A percentile compares a stretch with the other conserved stretches of the same genome.
These are phyloP conservation scores for Calendula officinalis DNA, from an alignment of 129 eudicot genomes.

Conservation along the genomic window DNA sequence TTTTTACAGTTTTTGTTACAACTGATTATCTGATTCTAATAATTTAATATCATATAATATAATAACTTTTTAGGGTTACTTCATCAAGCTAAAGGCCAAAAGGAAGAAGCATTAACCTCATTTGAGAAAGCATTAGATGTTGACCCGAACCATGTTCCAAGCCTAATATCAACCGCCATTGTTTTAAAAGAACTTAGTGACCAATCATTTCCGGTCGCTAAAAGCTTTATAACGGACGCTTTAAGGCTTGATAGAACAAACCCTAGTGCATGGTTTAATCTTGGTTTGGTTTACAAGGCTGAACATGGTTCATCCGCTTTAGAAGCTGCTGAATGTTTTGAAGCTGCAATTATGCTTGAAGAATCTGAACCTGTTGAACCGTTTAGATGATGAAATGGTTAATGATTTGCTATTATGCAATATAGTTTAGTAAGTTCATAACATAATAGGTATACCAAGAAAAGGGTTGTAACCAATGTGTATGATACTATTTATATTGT, in stretches of 20 bases:
- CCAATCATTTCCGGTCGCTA: constrained; percentile 58
- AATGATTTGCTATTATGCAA: constrained; percentile 17
- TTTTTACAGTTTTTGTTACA: too few species aligned
- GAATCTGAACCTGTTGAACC: constrained; percentile 89
- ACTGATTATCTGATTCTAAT: neutral
- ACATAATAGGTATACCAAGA: constrained; percentile 5
- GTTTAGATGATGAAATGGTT: constrained; percentile 45
- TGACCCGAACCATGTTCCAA: constrained; percentile 83
- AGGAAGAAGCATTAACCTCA: constrained; percentile 63
- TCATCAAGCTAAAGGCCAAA: constrained; percentile 66
- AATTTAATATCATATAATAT: neutral
- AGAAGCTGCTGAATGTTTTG: constrained; percentile 90
- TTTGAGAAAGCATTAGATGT: constrained; percentile 74
- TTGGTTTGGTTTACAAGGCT: constrained; percentile 64
- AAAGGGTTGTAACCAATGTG: constrained; percentile 13
- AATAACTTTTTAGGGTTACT: constrained; percentile 55
- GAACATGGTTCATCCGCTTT: constrained; percentile 49
- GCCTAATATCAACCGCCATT: constrained; percentile 77
- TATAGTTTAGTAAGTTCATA: constrained; percentile 21
- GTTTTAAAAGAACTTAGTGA: constrained; percentile 44
- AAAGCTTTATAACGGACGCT: constrained; percentile 82
- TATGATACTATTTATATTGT: constrained; percentile 18
- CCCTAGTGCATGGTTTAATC: constrained; percentile 77
- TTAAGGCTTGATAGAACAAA: constrained; percentile 68
- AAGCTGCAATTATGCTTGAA: constrained; percentile 76